A percentile compares a stretch with the other conserved stretches of the same genome.
These are phyloP conservation scores for Botrytis sinoallii DNA, from an alignment of 2,329 filamentous ascomycete species.

Conservation along the genomic window DNA sequence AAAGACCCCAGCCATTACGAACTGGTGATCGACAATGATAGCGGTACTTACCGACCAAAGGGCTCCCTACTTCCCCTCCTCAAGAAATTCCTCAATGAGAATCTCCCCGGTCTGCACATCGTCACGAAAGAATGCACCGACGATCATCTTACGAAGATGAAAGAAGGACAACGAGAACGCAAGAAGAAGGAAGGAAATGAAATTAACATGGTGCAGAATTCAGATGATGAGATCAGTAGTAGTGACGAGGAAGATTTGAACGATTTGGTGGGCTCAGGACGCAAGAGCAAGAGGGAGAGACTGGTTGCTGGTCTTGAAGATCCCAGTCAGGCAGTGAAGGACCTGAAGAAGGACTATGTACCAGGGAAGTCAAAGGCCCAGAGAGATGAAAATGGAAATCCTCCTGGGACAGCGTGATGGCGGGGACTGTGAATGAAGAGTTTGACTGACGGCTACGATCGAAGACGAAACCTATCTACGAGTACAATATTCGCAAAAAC, in stretches of 20 bases:
- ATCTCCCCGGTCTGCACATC: slow-evolving; percentile 75
- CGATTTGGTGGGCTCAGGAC: slow-evolving; percentile 12
- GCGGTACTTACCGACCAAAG: slow-evolving; percentile 88
- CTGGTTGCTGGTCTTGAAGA: slow-evolving; percentile 46
- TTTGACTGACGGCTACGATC: not conserved
- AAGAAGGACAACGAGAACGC: slow-evolving; percentile 67
- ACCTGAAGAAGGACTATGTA: slow-evolving; percentile 23
- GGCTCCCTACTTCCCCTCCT: slow-evolving; percentile 70
- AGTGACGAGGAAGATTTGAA: slow-evolving; percentile 39
- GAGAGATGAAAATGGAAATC: slow-evolving; percentile 27
- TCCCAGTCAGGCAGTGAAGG: slow-evolving; percentile 28
- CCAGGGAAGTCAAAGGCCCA: slow-evolving; percentile 28
- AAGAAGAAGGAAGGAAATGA: slow-evolving; percentile 63
- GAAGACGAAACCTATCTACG: not conserved
- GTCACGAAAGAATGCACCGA: slow-evolving; percentile 76
- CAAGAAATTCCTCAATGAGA: slow-evolving; percentile 64
- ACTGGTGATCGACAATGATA: slow-evolving; percentile 92
- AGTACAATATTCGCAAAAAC: not conserved
- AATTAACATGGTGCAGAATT: slow-evolving; percentile 56
- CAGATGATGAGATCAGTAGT: slow-evolving; percentile 38
- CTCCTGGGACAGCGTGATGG: not conserved
- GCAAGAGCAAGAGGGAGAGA: slow-evolving; percentile 46
- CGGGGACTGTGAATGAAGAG: not conserved
- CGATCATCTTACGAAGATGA: slow-evolving; percentile 69
- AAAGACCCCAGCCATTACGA: slow-evolving; percentile 64